Evolutionary conservation across 2,329 filamentous ascomycete genomes (phyloP).

Genomic region (Sporothrix mexicana): DNA sequence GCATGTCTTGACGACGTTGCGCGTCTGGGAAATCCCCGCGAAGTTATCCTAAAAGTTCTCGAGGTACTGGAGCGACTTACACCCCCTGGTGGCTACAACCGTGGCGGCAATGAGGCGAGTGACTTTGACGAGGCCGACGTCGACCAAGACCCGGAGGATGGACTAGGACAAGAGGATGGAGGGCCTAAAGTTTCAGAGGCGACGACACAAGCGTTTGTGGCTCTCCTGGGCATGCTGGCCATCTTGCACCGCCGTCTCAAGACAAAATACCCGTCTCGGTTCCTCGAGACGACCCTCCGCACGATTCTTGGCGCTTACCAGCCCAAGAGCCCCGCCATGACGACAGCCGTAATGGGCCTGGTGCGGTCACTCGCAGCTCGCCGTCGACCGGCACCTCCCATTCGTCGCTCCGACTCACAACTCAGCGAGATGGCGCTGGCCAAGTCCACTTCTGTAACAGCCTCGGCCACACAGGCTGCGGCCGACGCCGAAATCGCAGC

Average conservation of each 20-base stretch:
- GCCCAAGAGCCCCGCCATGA: conserved; percentile 68
- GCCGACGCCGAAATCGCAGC: conserved; percentile 47
- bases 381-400: conserved; percentile 67
- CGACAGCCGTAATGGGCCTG: conserved; percentile 72
- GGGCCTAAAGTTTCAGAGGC: conserved; percentile 36
- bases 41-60: conserved; percentile 80
- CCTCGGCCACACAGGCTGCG: not conserved
- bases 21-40: conserved; percentile 77
- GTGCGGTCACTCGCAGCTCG: conserved; percentile 71
- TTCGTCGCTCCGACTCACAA: conserved; percentile 54
- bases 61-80: conserved; percentile 69
- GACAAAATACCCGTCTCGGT: conserved; percentile 78
- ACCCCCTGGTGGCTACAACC: conserved; percentile 44
- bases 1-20: conserved; percentile 76
- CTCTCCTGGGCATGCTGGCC: conserved; percentile 52
- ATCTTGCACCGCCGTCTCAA: conserved; percentile 76
- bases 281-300: conserved; percentile 76
- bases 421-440: conserved; percentile 25
- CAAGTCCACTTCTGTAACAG: not conserved
- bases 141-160: conserved; percentile 44
- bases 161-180: conserved; percentile 33
- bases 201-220: conserved; percentile 34
- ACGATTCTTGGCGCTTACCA: conserved; percentile 71
- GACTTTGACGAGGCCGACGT: conserved; percentile 45
- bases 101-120: conserved; percentile 44